Evolutionary conservation across 164 flowering plant genomes (phyloP).

Genomic region (Tetrastigma voinierianum): DNA sequence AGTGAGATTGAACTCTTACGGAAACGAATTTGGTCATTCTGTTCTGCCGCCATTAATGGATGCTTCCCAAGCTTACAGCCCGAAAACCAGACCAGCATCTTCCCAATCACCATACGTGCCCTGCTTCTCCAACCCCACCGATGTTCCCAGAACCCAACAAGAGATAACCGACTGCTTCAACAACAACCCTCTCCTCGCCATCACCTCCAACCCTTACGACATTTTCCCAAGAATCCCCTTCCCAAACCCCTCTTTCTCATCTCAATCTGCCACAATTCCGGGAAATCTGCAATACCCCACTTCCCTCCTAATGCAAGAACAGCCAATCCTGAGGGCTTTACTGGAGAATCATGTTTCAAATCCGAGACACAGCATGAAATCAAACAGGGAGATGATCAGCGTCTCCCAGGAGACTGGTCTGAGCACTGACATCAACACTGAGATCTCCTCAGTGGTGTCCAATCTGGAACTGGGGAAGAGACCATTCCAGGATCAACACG

Average conservation of each 20-base stretch:
- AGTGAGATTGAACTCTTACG: constrained; percentile 33
- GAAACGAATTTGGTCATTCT: constrained; percentile 36
- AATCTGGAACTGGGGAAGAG: constrained; percentile 49
- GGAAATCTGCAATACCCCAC: constrained; percentile 33
- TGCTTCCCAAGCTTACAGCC: constrained; percentile 35
- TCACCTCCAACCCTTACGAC: constrained; percentile 18
- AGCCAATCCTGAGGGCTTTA: constrained; percentile 42
- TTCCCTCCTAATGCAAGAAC: constrained; percentile 42
- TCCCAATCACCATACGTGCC: constrained; percentile 51
- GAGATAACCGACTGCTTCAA: constrained; percentile 16
- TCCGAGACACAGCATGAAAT: constrained; percentile 38
- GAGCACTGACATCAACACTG: constrained; percentile 55
- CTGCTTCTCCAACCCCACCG: constrained; percentile 74
- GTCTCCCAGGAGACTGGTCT: constrained; percentile 63
- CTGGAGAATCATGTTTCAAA: constrained; percentile 40
- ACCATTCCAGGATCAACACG: constrained; percentile 43
- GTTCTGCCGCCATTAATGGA: constrained; percentile 71
- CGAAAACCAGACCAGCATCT: constrained; percentile 14
- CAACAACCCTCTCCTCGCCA: constrained; percentile 29
- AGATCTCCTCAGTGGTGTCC: constrained; percentile 58
- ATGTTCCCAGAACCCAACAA: constrained; percentile 22
- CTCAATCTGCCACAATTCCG: constrained; percentile 21
- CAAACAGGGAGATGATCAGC: constrained; percentile 53
- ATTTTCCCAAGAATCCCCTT: constrained; percentile 22
- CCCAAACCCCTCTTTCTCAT: constrained; percentile 30